phyloP scores from a whole-genome alignment of 495 filamentous ascomycete genomes.

The Platismatia glauca region DNA sequence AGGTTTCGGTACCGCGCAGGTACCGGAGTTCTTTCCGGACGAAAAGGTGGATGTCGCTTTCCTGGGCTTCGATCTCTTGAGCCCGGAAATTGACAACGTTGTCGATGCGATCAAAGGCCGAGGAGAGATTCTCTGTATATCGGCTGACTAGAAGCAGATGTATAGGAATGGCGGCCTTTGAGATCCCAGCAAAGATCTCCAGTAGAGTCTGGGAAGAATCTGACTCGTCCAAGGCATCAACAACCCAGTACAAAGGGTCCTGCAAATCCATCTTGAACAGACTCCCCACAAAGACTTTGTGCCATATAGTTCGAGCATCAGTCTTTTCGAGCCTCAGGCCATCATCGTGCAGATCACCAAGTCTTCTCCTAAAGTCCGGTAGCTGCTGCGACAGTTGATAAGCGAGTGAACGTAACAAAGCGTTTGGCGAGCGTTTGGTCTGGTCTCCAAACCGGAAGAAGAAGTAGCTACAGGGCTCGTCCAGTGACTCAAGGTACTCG shows the following conservation, averaged over 20 bases:
- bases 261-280: slow-evolving; percentile 27
- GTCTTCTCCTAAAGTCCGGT: slow-evolving; percentile 8
- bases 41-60: slow-evolving; percentile 13
- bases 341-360: slow-evolving; percentile 6
- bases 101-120: too few relatives aligned
- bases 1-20: slow-evolving; percentile 11
- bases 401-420: slow-evolving; percentile 31
- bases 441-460: slow-evolving; percentile 32
- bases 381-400: slow-evolving; percentile 24
- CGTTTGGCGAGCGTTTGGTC: slow-evolving; percentile 21
- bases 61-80: slow-evolving; percentile 15
- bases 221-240: slow-evolving; percentile 38
- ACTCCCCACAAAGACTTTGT: slow-evolving; percentile 24
- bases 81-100: too few relatives aligned
- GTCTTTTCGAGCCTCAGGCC: slow-evolving; percentile 18
- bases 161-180: background rate
- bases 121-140: too few relatives aligned
- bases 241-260: slow-evolving; percentile 36
- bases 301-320: slow-evolving; percentile 31
- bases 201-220: slow-evolving; percentile 17
- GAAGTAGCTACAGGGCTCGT: slow-evolving; percentile 24
- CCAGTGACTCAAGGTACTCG: slow-evolving; percentile 19
- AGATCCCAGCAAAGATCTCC: slow-evolving; percentile 25
- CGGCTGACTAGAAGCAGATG: slow-evolving; percentile 6
- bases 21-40: slow-evolving; percentile 21